phyloP scores from a whole-genome alignment of 139 green algal species.

The Micractinium sp. region DNA sequence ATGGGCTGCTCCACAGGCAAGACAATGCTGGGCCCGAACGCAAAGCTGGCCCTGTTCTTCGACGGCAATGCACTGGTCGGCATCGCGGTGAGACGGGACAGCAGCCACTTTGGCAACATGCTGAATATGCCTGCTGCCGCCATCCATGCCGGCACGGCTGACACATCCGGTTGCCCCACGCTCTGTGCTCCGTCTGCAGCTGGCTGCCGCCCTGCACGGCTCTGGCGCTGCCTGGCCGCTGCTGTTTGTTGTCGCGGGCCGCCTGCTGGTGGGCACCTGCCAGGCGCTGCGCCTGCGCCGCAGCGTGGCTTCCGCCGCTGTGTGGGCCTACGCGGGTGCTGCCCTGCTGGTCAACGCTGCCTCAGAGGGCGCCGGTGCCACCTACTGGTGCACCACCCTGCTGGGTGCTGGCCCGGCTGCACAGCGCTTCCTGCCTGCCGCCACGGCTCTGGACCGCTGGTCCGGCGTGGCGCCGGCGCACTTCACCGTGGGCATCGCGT shows the following conservation, averaged over 20 bases:
- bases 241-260: background rate
- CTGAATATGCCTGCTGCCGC: too few relatives aligned
- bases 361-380: background rate
- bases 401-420: background rate
- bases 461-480: background rate
- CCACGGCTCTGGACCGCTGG: background rate
- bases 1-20: background rate
- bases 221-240: background rate
- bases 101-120: too few relatives aligned
- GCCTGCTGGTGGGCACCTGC: background rate
- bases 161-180: too few relatives aligned
- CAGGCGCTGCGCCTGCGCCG: background rate
- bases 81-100: background rate
- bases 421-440: background rate
- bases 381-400: background rate
- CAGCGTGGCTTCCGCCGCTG: background rate
- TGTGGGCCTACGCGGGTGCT: background rate
- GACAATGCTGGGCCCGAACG: background rate
- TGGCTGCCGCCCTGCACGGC: constrained; percentile 7
- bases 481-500: background rate
- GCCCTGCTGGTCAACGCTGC: background rate
- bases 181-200: background rate
- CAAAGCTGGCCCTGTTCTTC: background rate
- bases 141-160: too few relatives aligned
- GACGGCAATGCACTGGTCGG: background rate